Evolutionary conservation across 768 basidiomycete genomes (phyloP), one percentile per base, ranked within the genome.

Genomic region (Hygrocybe punicea): DNA sequence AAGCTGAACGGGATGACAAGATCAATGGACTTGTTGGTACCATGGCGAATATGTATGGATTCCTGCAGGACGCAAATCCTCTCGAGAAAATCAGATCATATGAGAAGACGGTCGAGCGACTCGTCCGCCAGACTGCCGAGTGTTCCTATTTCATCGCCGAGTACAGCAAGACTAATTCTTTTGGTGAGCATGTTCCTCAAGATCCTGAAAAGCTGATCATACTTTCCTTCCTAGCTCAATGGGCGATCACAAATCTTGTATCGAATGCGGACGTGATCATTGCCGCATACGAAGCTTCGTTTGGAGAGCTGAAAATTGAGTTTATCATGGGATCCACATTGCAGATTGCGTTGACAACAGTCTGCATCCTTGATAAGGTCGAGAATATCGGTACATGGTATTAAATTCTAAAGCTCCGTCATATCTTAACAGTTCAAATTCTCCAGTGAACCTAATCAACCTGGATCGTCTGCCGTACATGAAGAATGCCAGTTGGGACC

Each of bases 301-400:
- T 49, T 29, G 48, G 48, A 14, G 48, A 49, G 23, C 24, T 34
- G 24, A 49, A 23, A 24, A 49, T 49, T 34, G 48, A 49, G 24
- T 49, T 49, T 17, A 49, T 49, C 14, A 49, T 49, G 48, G 48
- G 29, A 25, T 24, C 48, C 11, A 49, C 23, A 17, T 23, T 49
- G 24, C 48, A 49, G 24, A 49, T 24, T 25, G 48, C 13, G 14
- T 9, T 49, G 24, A 29, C 17, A 17, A 3, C 65, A 70, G 46
- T 62, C 21, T 19, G 44, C 21, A 45, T 45, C 17, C 44, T 45
- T 19, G 21, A 8, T 11, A 45, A 45, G 17, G 44, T 45, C 44
- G 17, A 45, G 17, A 17, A 45, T 45, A 45, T 45, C 17, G 14
- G 44, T 45, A 19, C 17, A n/a, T n/a, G n/a, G 44, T 45, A 6